phyloP scores from a whole-genome alignment of 2,329 filamentous ascomycete species.

The Pseudopyrenochaeta lycopersici region DNA sequence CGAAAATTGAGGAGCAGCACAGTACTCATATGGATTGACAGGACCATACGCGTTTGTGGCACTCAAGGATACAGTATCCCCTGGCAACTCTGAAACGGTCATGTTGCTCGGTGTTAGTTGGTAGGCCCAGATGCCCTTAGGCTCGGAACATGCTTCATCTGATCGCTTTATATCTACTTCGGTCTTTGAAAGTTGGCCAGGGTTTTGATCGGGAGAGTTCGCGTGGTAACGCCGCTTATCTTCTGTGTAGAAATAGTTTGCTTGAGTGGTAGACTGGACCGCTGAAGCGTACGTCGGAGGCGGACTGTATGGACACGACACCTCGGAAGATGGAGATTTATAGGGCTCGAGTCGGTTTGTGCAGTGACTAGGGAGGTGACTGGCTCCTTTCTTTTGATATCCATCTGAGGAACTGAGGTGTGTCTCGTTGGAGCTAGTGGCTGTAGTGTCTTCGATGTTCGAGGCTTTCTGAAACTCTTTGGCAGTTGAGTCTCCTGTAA shows the following conservation, averaged over 20 bases:
- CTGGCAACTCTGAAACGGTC: slow-evolving; percentile 15
- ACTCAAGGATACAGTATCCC: slow-evolving; percentile 20
- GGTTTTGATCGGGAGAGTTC: not conserved
- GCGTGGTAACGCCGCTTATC: not conserved
- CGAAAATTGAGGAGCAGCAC: not conserved
- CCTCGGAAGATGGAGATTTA: not conserved
- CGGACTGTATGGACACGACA: not conserved
- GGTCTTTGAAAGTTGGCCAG: not conserved
- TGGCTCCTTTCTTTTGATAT: not conserved
- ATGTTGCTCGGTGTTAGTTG: not conserved
- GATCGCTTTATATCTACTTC: not conserved
- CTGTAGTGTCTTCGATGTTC: not conserved
- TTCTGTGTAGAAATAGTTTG: not conserved
- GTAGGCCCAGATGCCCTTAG: not conserved
- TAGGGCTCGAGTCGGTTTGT: not conserved
- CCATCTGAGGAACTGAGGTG: not conserved
- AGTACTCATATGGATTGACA: slow-evolving; percentile 26
- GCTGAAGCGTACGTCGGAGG: slow-evolving; percentile 12
- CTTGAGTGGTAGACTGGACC: not conserved
- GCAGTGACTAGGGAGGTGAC: not conserved
- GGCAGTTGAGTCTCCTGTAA: not conserved
- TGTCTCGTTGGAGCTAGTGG: not conserved
- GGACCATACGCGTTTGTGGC: slow-evolving; percentile 29
- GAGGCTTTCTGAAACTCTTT: not conserved
- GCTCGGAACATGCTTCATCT: not conserved